phyloP scores from a whole-genome alignment of 768 basidiomycete species.

The Lentinula sp. region DNA sequence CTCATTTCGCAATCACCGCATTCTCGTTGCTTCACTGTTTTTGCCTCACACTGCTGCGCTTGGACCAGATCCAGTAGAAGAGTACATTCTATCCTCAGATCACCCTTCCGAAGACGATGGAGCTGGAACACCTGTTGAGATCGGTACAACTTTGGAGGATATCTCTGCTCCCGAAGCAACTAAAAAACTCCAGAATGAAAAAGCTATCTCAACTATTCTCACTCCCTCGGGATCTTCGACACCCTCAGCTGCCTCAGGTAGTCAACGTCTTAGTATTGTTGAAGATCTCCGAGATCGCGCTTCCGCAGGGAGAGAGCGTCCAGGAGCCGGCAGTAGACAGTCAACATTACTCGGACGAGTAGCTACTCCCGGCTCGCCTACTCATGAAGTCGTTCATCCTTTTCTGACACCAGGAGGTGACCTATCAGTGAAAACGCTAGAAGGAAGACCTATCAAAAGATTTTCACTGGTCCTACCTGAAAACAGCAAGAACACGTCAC shows the following conservation, averaged over 20 bases:
- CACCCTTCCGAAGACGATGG: not conserved
- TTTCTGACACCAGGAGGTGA: not conserved
- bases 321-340: not conserved
- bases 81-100: slow-evolving; percentile 6
- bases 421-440: not conserved
- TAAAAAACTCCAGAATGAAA: not conserved
- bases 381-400: not conserved
- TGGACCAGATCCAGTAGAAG: slow-evolving; percentile 46
- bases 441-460: not conserved
- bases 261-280: slow-evolving; percentile 39
- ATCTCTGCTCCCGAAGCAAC: slow-evolving; percentile 9
- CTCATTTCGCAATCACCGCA: slow-evolving; percentile 66
- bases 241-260: not conserved
- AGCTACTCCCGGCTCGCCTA: not conserved
- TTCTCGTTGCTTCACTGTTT: slow-evolving; percentile 81
- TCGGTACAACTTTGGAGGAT: slow-evolving; percentile 2
- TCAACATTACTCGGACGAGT: not conserved
- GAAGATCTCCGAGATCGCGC: slow-evolving; percentile 58
- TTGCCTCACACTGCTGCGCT: slow-evolving; percentile 68
- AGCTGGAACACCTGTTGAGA: slow-evolving; percentile 6
- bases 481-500: not conserved
- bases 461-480: not conserved
- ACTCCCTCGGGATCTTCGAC: not conserved
- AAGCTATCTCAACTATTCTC: not conserved
- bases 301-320: not conserved